Base-by-base conservation (phyloP, 805 yeast genomes). In the Metschnikowia similis region DNA sequence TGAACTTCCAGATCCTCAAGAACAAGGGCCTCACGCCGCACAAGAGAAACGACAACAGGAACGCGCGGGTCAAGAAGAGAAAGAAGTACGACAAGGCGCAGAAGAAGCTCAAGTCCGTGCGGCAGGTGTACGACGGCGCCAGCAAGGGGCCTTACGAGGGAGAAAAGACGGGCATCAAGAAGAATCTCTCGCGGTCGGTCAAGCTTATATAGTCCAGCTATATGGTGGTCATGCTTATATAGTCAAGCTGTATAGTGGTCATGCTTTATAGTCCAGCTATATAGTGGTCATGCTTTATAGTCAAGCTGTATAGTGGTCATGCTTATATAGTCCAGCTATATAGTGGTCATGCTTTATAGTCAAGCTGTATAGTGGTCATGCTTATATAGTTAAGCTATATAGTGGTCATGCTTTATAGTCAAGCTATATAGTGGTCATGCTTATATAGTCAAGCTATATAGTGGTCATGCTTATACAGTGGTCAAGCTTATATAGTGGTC, bases 21-120 rank as follows among this genome's bases (percentile, higher is more conserved):
- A 94, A 94, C 75, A 91, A 89, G 75, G 99, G 99, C 64, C 82
- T 94, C 55, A 91, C 97, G 1, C 92, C 96, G 16, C 87, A 85
- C 68, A 81, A 96, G 66, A 87, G 88, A 76, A 94, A 94, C 79
- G 97, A 89, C 57, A 83, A 87, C 76, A 82, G 97, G 71, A 94
- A 94, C 67, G 82, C 98, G 39, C 85, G 99, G 73, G 98, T 94
- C 62, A 94, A 94, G 80, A 94, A 92, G 95, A 87, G 99, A 79
- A 88, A 84, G 83, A 89, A 89, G 82, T 94, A 87, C 75, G 98
- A 89, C 56, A 79, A 81, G 66, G 99, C 99, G 29, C 84, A 89
- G 75, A 92, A 89, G 89, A 89, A 89, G 69, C 85, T 94, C 69
- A 84, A 84, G 64, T 87, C 96, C 48, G 86, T 88, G 56, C 85